A percentile compares a stretch with the other conserved stretches of the same genome.
Conservation (phyloP, 139 green algal species). For the Astrephomene gubernaculifera region DNA sequence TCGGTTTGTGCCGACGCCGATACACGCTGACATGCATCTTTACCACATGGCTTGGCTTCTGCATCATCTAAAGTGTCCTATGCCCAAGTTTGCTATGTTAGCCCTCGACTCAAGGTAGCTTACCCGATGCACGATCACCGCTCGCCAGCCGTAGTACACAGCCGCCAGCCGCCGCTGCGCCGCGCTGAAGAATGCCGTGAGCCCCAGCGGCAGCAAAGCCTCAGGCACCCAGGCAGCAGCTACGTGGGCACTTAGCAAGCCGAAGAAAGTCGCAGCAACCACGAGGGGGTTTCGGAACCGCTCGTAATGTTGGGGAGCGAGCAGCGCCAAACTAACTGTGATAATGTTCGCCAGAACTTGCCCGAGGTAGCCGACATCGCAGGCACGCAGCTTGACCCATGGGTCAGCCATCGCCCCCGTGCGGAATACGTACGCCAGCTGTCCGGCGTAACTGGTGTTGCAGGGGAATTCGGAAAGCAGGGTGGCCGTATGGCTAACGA, state of each 20-base stretch:
- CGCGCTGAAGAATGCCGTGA: background rate
- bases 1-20: too few relatives aligned
- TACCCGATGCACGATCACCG: background rate
- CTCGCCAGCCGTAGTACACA: background rate
- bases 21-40: too few relatives aligned
- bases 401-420: background rate
- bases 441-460: background rate
- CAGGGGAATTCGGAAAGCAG: conserved; percentile 2
- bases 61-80: too few relatives aligned
- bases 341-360: background rate
- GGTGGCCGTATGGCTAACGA: background rate
- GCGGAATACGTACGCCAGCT: background rate
- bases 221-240: background rate
- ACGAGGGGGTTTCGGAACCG: background rate
- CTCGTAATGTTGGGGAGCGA: background rate
- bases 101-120: too few relatives aligned
- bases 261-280: background rate
- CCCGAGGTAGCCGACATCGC: background rate
- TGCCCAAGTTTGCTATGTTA: too few relatives aligned
- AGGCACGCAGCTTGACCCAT: background rate
- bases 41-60: too few relatives aligned
- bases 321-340: background rate
- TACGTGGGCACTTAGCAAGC: background rate
- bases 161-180: background rate
- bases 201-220: background rate